A percentile compares a stretch with the other conserved stretches of the same genome.
Conservation (phyloP, 176 grass and related monocot genomes). For the Musa acuminata region DNA sequence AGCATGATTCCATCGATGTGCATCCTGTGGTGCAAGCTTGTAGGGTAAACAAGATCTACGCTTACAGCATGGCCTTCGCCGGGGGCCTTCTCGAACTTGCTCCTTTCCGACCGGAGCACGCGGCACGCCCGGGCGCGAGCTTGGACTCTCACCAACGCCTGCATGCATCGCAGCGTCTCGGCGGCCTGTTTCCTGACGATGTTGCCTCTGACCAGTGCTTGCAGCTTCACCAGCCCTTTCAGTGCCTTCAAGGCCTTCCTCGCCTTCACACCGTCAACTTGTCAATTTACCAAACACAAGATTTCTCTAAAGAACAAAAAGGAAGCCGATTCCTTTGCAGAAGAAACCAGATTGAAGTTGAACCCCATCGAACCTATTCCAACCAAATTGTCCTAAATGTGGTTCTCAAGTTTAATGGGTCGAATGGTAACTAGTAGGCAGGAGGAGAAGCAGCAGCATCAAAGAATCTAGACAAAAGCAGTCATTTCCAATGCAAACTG, state of each 20-base stretch:
- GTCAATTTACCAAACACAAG: background rate
- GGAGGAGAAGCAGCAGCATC: background rate
- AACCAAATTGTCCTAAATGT: background rate
- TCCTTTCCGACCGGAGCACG: slow-evolving; percentile 28
- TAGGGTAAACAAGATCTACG: background rate
- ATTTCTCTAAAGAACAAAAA: background rate
- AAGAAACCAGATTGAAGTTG: background rate
- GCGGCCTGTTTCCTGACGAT: slow-evolving; percentile 89
- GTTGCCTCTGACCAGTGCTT: slow-evolving; percentile 89
- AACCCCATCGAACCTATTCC: background rate
- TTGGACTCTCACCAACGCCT: slow-evolving; percentile 80
- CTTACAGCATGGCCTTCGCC: background rate
- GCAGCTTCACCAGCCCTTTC: slow-evolving; percentile 82
- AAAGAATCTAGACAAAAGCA: background rate
- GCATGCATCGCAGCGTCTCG: slow-evolving; percentile 94
- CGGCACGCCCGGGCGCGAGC: slow-evolving; percentile 52
- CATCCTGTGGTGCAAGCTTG: no score
- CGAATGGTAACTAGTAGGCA: background rate
- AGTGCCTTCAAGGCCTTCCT: slow-evolving; percentile 85
- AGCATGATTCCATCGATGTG: background rate
- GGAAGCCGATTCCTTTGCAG: background rate
- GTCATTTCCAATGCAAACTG: background rate
- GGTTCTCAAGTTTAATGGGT: background rate
- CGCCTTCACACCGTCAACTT: slow-evolving; percentile 35
- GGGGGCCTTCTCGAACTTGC: background rate